phyloP scores from a whole-genome alignment of 2,329 filamentous ascomycete genomes.

The Gaeumannomyces sp. region DNA sequence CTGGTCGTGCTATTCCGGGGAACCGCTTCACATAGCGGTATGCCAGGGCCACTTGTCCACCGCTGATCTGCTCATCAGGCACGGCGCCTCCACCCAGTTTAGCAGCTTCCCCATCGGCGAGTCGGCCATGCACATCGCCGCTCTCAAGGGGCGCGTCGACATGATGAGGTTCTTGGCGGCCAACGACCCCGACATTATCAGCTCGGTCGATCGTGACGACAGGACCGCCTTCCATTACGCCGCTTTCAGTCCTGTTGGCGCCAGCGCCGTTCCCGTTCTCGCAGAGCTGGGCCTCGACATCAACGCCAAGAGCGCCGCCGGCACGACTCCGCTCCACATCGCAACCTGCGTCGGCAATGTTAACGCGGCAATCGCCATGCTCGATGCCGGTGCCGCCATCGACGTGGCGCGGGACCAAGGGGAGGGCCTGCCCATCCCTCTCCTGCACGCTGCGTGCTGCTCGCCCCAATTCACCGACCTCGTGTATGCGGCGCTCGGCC shows the following conservation, averaged over 20 bases:
- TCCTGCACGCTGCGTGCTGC: constrained; percentile 5
- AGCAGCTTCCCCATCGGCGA: background rate
- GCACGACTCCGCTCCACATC: background rate
- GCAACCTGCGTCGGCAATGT: constrained; percentile 4
- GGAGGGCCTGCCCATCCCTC: background rate
- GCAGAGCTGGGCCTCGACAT: constrained; percentile 1
- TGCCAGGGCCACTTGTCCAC: constrained; percentile 4
- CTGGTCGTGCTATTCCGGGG: too few species aligned
- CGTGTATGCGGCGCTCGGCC: background rate
- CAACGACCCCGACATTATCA: background rate
- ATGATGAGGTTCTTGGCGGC: background rate
- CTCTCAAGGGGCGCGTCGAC: background rate
- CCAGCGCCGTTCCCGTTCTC: background rate
- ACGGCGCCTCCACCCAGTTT: background rate
- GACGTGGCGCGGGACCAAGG: too few species aligned
- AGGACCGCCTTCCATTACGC: constrained; percentile 6
- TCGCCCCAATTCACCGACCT: background rate
- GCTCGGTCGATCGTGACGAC: background rate
- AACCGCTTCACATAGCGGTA: constrained; percentile 1
- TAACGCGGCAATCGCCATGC: constrained; percentile 1
- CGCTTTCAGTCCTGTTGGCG: background rate
- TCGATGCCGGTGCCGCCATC: constrained; percentile 4
- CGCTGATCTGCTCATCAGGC: constrained; percentile 6
- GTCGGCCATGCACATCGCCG: constrained; percentile 3
- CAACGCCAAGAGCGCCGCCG: background rate